Percentiles rank a stretch among this genome's conserved stretches.
Conservation (phyloP, 495 filamentous ascomycete species). For the Elaphomyces granulatus region DNA sequence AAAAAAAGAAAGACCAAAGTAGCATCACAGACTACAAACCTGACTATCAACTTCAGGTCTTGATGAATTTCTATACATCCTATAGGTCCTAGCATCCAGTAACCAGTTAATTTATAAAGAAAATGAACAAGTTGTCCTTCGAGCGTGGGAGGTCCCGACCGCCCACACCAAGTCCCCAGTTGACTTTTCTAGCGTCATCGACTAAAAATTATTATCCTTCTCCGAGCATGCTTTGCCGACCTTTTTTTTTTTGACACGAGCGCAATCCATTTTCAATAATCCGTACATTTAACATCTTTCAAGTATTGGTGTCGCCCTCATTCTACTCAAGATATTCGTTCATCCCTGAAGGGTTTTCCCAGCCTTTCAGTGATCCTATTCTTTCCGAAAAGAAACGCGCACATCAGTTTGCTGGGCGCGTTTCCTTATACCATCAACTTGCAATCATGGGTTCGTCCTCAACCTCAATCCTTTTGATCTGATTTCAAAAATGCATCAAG, state of each 20-base stretch:
- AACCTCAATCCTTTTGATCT: conserved; percentile 8
- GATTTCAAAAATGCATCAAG: conserved; percentile 7
- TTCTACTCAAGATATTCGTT: no score
- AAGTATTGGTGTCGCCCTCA: no score
- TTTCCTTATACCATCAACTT: conserved; percentile 33
- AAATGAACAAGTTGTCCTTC: no score
- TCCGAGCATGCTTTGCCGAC: conserved; percentile 25
- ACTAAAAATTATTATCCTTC: conserved; percentile 38
- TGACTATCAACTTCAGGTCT: no score
- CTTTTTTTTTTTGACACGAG: conserved; percentile 21
- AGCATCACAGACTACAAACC: no score
- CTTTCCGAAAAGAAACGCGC: conserved; percentile 19
- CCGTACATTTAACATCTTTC: no score
- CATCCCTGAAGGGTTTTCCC: conserved; percentile 10
- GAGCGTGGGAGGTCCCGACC: neutral
- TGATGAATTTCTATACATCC: no score
- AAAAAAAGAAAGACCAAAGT: no score
- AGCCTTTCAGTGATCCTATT: conserved; percentile 11
- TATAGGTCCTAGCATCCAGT: no score
- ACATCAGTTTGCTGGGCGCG: conserved; percentile 31
- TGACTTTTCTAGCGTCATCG: conserved; percentile 28
- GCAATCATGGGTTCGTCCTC: conserved; percentile 76
- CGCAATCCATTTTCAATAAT: conserved; percentile 6
- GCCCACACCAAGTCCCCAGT: conserved; percentile 11
- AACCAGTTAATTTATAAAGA: no score